Conservation (phyloP, 768 basidiomycete genomes). For the Gymnopilus junonius region DNA sequence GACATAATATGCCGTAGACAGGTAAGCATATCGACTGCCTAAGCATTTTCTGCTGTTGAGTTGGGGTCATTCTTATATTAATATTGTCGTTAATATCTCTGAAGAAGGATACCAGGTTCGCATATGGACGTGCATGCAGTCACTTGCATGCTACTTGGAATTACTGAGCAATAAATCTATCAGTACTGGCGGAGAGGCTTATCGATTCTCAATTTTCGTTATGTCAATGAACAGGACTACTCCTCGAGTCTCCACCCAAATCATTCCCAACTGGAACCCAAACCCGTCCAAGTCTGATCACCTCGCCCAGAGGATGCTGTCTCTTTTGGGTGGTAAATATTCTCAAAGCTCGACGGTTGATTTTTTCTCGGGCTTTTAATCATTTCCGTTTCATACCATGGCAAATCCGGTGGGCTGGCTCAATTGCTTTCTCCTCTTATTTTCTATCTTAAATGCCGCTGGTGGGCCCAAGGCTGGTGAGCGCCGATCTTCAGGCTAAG, state of each 20-base stretch:
- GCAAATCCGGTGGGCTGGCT: neutral
- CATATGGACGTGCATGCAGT: conserved; percentile 8
- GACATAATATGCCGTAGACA: neutral
- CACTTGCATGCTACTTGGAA: neutral
- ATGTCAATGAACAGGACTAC: neutral
- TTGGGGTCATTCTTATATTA: too few relatives aligned
- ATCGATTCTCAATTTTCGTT: neutral
- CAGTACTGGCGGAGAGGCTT: conserved; percentile 7
- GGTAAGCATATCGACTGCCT: neutral
- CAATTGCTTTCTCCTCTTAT: neutral
- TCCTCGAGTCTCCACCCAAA: neutral
- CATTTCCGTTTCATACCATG: conserved; percentile 12
- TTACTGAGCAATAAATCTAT: conserved; percentile 3
- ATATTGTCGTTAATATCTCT: neutral
- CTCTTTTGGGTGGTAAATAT: neutral
- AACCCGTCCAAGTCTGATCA: neutral
- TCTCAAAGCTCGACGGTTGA: neutral
- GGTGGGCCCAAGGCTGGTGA: neutral
- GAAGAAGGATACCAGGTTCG: neutral
- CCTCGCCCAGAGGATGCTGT: neutral
- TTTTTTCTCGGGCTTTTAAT: conserved; percentile 2
- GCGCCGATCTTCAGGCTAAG: neutral
- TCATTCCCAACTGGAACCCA: too few relatives aligned
- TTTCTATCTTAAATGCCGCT: neutral
- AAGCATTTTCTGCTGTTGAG: neutral